These are phyloP conservation scores for Solidago caesia DNA, from an alignment of 129 eudicot genomes.

Conservation along the genomic window DNA sequence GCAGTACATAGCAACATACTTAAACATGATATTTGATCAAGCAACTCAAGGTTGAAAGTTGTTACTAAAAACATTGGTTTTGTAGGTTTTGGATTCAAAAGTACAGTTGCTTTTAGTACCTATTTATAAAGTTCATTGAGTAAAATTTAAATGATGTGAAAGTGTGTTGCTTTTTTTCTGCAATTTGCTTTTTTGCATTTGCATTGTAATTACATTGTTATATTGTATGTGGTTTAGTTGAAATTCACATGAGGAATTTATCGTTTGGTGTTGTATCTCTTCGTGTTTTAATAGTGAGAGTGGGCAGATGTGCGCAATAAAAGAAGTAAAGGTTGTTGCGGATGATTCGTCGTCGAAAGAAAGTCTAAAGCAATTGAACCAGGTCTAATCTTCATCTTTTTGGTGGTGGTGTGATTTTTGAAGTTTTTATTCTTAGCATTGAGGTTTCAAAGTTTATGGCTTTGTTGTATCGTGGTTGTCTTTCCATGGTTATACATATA, in stretches of 20 bases:
- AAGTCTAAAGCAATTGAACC: constrained; percentile 81
- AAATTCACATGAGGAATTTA: constrained; percentile 8
- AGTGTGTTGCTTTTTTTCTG: background rate
- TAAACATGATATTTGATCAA: background rate
- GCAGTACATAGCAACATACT: background rate
- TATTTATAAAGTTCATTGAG: background rate
- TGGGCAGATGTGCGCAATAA: constrained; percentile 94
- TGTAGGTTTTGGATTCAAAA: too few species aligned
- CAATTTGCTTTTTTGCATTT: background rate
- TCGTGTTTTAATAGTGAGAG: constrained; percentile 53
- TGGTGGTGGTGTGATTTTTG: background rate
- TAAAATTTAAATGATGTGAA: background rate
- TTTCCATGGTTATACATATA: background rate
- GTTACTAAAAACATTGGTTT: background rate
- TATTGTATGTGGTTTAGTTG: background rate
- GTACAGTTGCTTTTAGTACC: background rate
- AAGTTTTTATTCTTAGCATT: background rate
- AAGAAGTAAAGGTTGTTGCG: constrained; percentile 66
- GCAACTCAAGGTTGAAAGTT: background rate
- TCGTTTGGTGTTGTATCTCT: constrained; percentile 9
- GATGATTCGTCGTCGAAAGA: constrained; percentile 85
- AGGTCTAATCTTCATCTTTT: constrained; percentile 42
- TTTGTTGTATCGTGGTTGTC: background rate
- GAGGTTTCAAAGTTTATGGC: background rate
- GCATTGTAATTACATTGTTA: background rate